Conservation (phyloP, 805 yeast genomes). For the Lipomyces spencermartinsiae region DNA sequence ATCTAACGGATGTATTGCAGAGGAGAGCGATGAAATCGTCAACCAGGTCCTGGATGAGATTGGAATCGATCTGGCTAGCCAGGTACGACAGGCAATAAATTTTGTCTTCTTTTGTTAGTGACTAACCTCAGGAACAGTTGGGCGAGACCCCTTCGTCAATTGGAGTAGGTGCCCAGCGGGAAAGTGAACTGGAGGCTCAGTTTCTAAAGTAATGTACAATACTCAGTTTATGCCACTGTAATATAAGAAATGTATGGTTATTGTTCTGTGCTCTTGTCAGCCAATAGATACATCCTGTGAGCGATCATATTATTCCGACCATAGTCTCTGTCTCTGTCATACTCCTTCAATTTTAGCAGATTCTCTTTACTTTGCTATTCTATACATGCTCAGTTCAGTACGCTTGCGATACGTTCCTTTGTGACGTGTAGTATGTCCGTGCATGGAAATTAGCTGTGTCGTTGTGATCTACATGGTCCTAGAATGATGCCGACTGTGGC, state of each 20-base stretch:
- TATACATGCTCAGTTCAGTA: no score
- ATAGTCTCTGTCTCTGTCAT: background rate
- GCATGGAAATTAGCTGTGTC: no score
- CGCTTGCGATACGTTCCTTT: no score
- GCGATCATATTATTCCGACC: background rate
- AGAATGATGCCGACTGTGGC: no score
- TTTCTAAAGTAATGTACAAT: background rate
- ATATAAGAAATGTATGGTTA: background rate
- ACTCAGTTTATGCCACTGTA: background rate
- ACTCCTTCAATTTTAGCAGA: no score
- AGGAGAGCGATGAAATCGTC: conserved; percentile 50
- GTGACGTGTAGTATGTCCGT: no score
- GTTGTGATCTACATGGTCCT: no score
- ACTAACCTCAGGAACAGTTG: background rate
- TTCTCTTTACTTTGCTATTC: no score
- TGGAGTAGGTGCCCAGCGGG: conserved; percentile 7
- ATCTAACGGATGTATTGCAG: conserved; percentile 9
- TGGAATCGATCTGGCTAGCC: conserved; percentile 76
- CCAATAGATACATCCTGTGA: background rate
- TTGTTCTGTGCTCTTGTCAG: background rate
- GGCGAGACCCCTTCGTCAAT: conserved; percentile 4
- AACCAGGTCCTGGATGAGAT: conserved; percentile 91
- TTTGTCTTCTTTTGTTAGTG: background rate
- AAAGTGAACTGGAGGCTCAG: background rate
- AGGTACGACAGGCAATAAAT: conserved; percentile 39